Evolutionary conservation across 768 basidiomycete species (phyloP), one percentile per base, ranked within the genome.

Genomic region (Russula emetica): DNA sequence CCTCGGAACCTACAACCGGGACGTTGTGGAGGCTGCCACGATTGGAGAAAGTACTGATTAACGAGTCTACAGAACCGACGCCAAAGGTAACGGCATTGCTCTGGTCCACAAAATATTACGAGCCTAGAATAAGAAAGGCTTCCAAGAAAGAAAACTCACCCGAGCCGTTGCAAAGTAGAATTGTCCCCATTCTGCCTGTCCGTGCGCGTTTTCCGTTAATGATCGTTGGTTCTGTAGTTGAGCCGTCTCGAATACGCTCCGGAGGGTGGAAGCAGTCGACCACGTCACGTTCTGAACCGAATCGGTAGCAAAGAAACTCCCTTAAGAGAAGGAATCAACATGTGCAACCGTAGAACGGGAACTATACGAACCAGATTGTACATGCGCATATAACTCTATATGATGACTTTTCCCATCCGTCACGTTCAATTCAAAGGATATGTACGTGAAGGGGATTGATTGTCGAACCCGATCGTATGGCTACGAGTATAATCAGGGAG

Each of bases 391-490:
- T 8, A 76, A 49, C 57, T 73, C 69, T 13, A 74, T 67, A n/a
- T 34, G 36, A 62, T 76, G 75, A 1, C 64, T 18, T 3, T 49
- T 42, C 10, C 69, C 70, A 53, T 76, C 75, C 18, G 58, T 69
- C 0, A 73, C 68, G 13, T 36, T 18, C 11, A 68, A 64, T 3
- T 68, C 62, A 22, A 76, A 56, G 34, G 61, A 63, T 26, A 76
- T 38, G 57, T 75, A 76, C 14, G 70, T 67, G 68, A 76, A 75
- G 5, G 75, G 74, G 5, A 74, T 59, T 18, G 75, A 75, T 58
- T 75, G 75, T 8, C 58, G 63, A 47, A 66, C 58, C 53, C 52
- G 52, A 18, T 64, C 34, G 4, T 52, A 40, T 8, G 66, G 66
- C 66, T 66, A 22, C 13, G 22, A 14, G 5, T 24, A 22, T 20